Evolutionary conservation across 2,329 filamentous ascomycete species (phyloP), one percentile per base, ranked within the genome.

Genomic region (Talaromyces sp.): DNA sequence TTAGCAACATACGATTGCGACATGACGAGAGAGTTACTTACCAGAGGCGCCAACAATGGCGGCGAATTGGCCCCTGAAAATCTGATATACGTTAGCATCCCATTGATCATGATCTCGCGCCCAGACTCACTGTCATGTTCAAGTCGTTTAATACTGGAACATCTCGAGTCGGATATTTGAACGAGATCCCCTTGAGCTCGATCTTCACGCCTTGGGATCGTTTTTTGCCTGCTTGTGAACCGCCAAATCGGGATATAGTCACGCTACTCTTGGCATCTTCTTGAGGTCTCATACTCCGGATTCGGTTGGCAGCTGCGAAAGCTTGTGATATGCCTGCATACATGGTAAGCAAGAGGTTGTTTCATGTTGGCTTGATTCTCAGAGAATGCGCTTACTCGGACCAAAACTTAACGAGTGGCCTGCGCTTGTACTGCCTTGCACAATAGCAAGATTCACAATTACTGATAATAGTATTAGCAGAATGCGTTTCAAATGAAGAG

Each of bases 1-100:
- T 40, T 40, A 40, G 36, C 14, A 40, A n/a, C 12, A n/a, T 1
- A 40, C 36, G 5, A 40, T 6, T n/a, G 16, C 5, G 16, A 8
- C 36, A 40, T n/a, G 3, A 40, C 8, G 36, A 14, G 16, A n/a
- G 36, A 40, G 16, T n/a, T 40, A 7, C 36, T 40, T 40, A 40
- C 36, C 36, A 28, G 81, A 78, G 18, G 78, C 76, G 8, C 79
- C 79, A 40, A 63, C 61, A 1, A 96, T 79, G 1, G 92, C 92
- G 0, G 92, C 94, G 30, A 89, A 90, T 78, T 94, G 93, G 30
- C 91, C 90, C 3, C 80, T 78, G 36, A 40, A 40, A n/a, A 40
- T 40, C 36, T 40, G 16, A n/a, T n/a, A 40, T 7, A n/a, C 16
- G n/a, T 40, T 40, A 40, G 36, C 5, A 40, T n/a, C 36, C 16